These are phyloP conservation scores for Acacia melanoxylon DNA, from an alignment of 306 rosid genomes.

Conservation along the genomic window DNA sequence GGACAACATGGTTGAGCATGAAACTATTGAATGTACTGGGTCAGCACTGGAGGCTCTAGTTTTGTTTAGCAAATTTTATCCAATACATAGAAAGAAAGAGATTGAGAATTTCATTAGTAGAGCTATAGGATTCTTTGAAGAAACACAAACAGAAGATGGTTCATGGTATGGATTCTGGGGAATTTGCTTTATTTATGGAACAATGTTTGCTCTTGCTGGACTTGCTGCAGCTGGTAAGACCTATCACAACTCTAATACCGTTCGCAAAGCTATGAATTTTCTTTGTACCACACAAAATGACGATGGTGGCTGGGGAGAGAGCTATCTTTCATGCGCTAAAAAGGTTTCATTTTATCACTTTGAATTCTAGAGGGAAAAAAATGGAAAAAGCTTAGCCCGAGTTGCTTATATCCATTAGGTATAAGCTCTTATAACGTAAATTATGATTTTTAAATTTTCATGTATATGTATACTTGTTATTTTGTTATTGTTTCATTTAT, in stretches of 20 bases:
- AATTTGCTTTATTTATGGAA: conserved; percentile 49
- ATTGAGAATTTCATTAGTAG: neutral
- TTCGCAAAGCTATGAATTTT: conserved; percentile 53
- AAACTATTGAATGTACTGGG: conserved; percentile 31
- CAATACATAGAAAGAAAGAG: neutral
- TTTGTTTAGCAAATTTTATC: neutral
- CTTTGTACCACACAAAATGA: conserved; percentile 47
- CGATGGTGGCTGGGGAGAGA: conserved; percentile 81
- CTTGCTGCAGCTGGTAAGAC: conserved; percentile 60
- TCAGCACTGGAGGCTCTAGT: neutral
- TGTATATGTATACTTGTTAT: no score
- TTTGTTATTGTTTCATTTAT: no score
- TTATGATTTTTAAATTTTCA: no score
- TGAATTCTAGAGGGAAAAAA: no score
- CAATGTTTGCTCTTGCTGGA: conserved; percentile 67
- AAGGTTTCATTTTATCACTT: conserved; percentile 32
- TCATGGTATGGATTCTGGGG: neutral
- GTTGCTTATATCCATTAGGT: no score
- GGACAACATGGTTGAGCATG: conserved; percentile 13
- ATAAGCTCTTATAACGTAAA: no score
- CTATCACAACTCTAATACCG: conserved; percentile 37
- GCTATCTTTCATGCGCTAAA: conserved; percentile 58
- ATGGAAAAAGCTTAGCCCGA: no score
- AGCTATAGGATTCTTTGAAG: neutral
- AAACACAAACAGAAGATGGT: neutral